Conservation (phyloP, 2,329 filamentous ascomycete species). For the Colletotrichum neosansevieriae region DNA sequence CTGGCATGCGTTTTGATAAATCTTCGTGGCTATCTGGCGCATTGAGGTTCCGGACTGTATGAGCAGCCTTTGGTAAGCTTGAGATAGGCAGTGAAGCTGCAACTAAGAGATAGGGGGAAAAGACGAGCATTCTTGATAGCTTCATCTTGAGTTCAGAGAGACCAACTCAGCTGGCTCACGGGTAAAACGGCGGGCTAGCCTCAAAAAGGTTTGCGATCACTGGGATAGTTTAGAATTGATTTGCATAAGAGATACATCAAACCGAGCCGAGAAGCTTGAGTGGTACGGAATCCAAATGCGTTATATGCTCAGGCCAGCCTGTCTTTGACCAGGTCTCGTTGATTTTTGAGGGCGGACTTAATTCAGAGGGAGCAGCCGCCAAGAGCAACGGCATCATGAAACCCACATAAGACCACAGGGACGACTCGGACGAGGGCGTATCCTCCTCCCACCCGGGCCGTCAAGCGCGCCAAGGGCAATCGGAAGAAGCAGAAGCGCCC, state of each 20-base stretch:
- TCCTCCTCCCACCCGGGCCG: conserved; percentile 19
- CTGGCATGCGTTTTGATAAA: neutral
- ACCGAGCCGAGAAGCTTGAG: neutral
- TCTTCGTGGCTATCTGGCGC: too few relatives aligned
- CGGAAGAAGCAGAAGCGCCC: neutral
- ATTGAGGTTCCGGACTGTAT: neutral
- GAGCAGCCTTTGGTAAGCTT: neutral
- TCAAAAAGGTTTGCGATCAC: neutral
- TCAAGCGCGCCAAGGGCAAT: conserved; percentile 34
- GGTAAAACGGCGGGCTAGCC: conserved; percentile 10
- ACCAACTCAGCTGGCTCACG: conserved; percentile 12
- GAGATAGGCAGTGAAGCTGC: conserved; percentile 21
- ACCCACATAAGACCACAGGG: conserved; percentile 34
- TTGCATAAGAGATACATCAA: too few relatives aligned
- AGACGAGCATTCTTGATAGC: neutral
- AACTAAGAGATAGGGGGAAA: conserved; percentile 8
- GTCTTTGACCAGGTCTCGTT: too few relatives aligned
- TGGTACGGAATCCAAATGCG: neutral
- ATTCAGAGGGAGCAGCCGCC: neutral
- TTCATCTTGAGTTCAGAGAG: conserved; percentile 14
- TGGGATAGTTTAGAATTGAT: neutral
- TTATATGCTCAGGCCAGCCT: too few relatives aligned
- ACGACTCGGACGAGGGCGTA: conserved; percentile 24
- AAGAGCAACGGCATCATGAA: conserved; percentile 32
- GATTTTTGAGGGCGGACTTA: too few relatives aligned